Evolutionary conservation across 768 basidiomycete species (phyloP).

Genomic region (Suillus alpinus): DNA sequence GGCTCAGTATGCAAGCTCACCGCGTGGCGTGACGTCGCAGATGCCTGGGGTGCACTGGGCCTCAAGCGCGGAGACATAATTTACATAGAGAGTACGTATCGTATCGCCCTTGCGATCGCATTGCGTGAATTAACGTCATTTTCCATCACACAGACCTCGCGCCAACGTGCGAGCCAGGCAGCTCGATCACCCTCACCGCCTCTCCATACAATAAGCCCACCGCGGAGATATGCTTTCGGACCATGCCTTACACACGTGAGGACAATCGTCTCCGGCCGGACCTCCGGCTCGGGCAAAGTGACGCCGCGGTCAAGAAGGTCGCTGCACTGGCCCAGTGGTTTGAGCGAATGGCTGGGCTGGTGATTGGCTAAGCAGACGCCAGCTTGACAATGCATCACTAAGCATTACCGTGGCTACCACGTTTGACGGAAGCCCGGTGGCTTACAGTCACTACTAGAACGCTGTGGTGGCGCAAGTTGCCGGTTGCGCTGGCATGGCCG

Average conservation of each 20-base stretch:
- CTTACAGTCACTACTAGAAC: neutral
- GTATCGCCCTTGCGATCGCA: neutral
- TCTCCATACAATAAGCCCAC: conserved; percentile 64
- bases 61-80: conserved; percentile 72
- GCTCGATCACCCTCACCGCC: conserved; percentile 55
- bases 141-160: conserved; percentile 46
- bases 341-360: conserved; percentile 60
- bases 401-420: neutral
- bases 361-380: neutral
- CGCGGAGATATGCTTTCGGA: conserved; percentile 73
- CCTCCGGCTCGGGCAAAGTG: conserved; percentile 65
- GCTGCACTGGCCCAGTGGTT: conserved; percentile 69
- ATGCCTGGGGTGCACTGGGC: conserved; percentile 58
- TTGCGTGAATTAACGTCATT: neutral
- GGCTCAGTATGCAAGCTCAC: conserved; percentile 68
- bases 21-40: conserved; percentile 77
- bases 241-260: conserved; percentile 61
- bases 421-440: neutral
- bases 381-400: neutral
- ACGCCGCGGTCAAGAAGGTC: conserved; percentile 66
- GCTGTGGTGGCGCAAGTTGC: neutral
- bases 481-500: neutral
- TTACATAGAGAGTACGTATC: conserved; percentile 60
- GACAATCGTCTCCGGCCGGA: conserved; percentile 69
- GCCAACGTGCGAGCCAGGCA: conserved; percentile 41